Percentiles rank a stretch among this genome's conserved stretches.
These are phyloP conservation scores for Acer yangbiense DNA, from an alignment of 345 rosid species.

Conservation along the genomic window DNA sequence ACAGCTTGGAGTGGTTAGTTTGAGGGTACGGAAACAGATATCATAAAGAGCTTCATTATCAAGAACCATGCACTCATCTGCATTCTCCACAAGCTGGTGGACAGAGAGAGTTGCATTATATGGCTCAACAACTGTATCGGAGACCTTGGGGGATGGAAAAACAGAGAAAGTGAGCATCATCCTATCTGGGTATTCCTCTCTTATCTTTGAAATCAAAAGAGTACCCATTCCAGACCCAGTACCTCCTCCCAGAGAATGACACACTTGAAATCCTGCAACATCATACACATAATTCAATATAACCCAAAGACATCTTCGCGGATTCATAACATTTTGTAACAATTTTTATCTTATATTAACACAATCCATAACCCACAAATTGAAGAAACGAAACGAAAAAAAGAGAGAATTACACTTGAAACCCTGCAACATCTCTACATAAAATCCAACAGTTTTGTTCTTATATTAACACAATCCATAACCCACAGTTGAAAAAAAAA, in stretches of 20 bases:
- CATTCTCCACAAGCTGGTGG: slow-evolving; percentile 67
- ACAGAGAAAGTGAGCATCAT: slow-evolving; percentile 81
- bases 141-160: slow-evolving; percentile 71
- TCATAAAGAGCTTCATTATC: slow-evolving; percentile 71
- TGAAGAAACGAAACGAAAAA: neutral
- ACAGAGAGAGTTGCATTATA: slow-evolving; percentile 70
- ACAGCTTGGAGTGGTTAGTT: slow-evolving; percentile 68
- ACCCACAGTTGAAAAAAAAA: neutral
- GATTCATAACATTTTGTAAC: no score
- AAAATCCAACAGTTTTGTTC: no score
- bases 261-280: slow-evolving; percentile 58
- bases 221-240: slow-evolving; percentile 76
- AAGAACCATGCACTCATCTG: slow-evolving; percentile 71
- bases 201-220: slow-evolving; percentile 61
- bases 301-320: neutral
- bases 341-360: no score
- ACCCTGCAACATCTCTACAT: slow-evolving; percentile 34
- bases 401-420: slow-evolving; percentile 44
- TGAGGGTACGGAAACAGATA: slow-evolving; percentile 66
- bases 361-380: neutral
- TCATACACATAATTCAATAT: neutral
- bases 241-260: slow-evolving; percentile 71
- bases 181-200: slow-evolving; percentile 73
- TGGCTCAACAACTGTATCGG: slow-evolving; percentile 76
- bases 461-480: neutral